A percentile compares a stretch with the other conserved stretches of the same genome.
These are phyloP conservation scores for Yarrowia keelungensis DNA, from an alignment of 805 yeast species.

Conservation along the genomic window DNA sequence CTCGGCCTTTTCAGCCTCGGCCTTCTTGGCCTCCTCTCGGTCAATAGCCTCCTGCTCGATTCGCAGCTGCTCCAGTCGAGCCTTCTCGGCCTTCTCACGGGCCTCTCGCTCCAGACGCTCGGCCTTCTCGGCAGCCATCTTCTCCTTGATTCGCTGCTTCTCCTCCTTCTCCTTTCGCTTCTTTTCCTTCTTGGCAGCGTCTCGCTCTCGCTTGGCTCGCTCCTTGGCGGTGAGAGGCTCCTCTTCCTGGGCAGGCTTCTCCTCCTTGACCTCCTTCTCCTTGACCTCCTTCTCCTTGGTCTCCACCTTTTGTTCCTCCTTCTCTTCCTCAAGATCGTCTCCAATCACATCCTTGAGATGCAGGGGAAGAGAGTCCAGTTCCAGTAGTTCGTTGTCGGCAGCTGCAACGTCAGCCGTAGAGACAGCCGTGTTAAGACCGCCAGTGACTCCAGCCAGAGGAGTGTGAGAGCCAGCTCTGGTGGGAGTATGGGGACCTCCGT, in stretches of 20 bases:
- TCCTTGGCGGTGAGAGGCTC: constrained; percentile 21
- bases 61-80: constrained; percentile 28
- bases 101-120: constrained; percentile 37
- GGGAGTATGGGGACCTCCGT: constrained; percentile 22
- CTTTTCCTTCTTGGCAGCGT: constrained; percentile 36
- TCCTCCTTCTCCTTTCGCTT: constrained; percentile 35
- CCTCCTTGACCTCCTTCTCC: constrained; percentile 2
- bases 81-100: constrained; percentile 37
- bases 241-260: background rate
- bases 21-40: constrained; percentile 23
- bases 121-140: constrained; percentile 33
- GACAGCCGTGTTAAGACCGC: background rate
- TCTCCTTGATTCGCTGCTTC: constrained; percentile 24
- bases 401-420: background rate
- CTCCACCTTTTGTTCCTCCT: constrained; percentile 7
- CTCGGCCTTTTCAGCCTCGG: constrained; percentile 30
- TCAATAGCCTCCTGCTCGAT: constrained; percentile 37
- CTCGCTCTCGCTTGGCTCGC: constrained; percentile 25
- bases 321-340: constrained; percentile 19
- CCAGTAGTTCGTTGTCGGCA: constrained; percentile 17
- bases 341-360: constrained; percentile 36
- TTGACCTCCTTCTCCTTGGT: background rate
- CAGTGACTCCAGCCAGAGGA: constrained; percentile 1
- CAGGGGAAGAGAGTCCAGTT: constrained; percentile 26
- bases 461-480: constrained; percentile 33